Evolutionary conservation across 2,329 filamentous ascomycete genomes (phyloP).

Genomic region (Exophiala sideris): DNA sequence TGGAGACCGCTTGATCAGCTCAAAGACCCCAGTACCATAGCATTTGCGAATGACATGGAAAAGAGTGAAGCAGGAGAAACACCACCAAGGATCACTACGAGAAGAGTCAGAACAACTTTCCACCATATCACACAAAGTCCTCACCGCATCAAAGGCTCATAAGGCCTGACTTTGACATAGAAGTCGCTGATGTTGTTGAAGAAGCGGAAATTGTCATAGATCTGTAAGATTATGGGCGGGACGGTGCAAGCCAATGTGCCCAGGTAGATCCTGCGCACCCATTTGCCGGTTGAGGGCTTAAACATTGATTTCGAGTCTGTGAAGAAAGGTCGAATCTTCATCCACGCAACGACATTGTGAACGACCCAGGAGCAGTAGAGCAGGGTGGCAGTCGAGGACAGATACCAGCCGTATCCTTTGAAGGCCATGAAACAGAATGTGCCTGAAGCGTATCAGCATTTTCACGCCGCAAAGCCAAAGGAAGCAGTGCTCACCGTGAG

Average conservation of each 20-base stretch:
- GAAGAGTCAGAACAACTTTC: slow-evolving; percentile 7
- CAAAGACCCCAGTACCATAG: slow-evolving; percentile 57
- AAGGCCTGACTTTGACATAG: slow-evolving; percentile 55
- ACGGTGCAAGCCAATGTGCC: slow-evolving; percentile 56
- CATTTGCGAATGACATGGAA: slow-evolving; percentile 53
- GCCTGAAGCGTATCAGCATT: slow-evolving; percentile 5
- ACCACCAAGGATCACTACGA: slow-evolving; percentile 63
- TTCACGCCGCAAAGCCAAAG: not conserved
- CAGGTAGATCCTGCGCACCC: slow-evolving; percentile 47
- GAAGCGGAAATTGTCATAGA: slow-evolving; percentile 63
- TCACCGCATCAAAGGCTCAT: slow-evolving; percentile 59
- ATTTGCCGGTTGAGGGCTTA: slow-evolving; percentile 22
- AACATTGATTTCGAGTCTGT: slow-evolving; percentile 48
- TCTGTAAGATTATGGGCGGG: slow-evolving; percentile 64
- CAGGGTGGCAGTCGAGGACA: slow-evolving; percentile 58
- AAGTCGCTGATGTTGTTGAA: slow-evolving; percentile 56
- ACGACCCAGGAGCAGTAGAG: slow-evolving; percentile 62
- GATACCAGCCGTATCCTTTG: slow-evolving; percentile 61
- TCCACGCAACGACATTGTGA: slow-evolving; percentile 66
- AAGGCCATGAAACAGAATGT: slow-evolving; percentile 50
- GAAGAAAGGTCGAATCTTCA: slow-evolving; percentile 63
- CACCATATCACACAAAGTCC: slow-evolving; percentile 1
- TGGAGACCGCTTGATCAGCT: slow-evolving; percentile 59
- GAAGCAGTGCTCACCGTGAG: slow-evolving; percentile 15
- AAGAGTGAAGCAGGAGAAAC: slow-evolving; percentile 58